These are phyloP conservation scores for Diaporthe australafricana DNA, from an alignment of 2,329 filamentous ascomycete genomes.

Conservation along the genomic window DNA sequence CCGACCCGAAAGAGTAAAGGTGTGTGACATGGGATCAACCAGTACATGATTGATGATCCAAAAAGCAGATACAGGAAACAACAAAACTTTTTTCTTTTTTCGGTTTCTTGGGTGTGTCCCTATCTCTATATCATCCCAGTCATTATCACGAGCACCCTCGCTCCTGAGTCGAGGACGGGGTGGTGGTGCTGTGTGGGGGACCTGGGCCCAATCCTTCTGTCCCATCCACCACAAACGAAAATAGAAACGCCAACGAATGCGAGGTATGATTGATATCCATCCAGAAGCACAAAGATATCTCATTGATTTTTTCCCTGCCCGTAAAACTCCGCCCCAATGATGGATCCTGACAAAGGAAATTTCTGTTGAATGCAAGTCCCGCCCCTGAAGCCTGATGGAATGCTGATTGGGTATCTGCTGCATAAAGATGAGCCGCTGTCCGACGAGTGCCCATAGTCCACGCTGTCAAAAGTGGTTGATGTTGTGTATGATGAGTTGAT, in stretches of 20 bases:
- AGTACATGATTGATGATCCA: conserved; percentile 26
- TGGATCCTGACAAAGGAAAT: conserved; percentile 28
- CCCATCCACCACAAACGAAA: background rate
- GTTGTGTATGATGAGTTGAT: background rate
- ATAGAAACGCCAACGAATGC: conserved; percentile 36
- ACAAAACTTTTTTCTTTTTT: conserved; percentile 27
- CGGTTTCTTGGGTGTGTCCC: conserved; percentile 21
- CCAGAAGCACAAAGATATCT: conserved; percentile 30
- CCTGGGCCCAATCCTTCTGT: conserved; percentile 16
- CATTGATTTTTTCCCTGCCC: conserved; percentile 31
- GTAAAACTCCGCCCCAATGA: conserved; percentile 32
- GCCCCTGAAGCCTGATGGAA: conserved; percentile 26
- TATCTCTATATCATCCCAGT: conserved; percentile 31
- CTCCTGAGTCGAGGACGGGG: background rate
- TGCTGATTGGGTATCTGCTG: conserved; percentile 36
- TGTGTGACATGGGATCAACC: background rate
- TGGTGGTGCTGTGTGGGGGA: background rate
- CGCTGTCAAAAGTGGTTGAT: background rate
- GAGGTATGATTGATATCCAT: conserved; percentile 36
- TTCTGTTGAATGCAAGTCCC: conserved; percentile 16
- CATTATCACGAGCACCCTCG: conserved; percentile 22
- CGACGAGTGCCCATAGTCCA: conserved; percentile 20
- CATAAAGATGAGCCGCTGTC: conserved; percentile 32
- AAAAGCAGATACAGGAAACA: conserved; percentile 4
- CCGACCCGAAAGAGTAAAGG: background rate